Evolutionary conservation across 2,329 filamentous ascomycete species (phyloP).

Genomic region (Emmonsiellopsis sp.): DNA sequence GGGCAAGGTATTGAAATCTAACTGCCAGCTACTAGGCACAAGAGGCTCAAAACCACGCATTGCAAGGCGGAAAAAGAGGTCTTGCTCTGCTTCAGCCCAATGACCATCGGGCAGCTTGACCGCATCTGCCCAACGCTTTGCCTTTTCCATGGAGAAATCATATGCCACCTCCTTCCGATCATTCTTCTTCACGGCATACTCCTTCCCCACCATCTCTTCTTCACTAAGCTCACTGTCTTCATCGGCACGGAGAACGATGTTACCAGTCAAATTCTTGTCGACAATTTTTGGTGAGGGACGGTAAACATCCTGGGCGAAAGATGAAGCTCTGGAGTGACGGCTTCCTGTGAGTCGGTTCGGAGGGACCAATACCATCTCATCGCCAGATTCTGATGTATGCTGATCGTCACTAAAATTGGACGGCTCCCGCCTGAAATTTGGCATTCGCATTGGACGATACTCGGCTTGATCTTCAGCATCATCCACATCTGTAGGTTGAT

Average conservation of each 20-base stretch:
- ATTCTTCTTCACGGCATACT: conserved; percentile 7
- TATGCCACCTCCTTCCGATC: conserved; percentile 19
- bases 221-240: conserved; percentile 11
- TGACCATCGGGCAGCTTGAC: conserved; percentile 32
- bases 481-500: neutral
- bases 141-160: conserved; percentile 22
- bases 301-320: neutral
- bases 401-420: neutral
- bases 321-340: neutral
- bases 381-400: neutral
- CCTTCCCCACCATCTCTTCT: conserved; percentile 11
- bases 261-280: conserved; percentile 5
- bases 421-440: neutral
- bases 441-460: neutral
- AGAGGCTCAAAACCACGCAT: conserved; percentile 49
- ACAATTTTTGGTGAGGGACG: conserved; percentile 7
- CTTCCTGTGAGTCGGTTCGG: neutral
- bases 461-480: neutral
- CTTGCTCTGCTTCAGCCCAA: conserved; percentile 44
- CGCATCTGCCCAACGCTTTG: conserved; percentile 25
- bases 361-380: neutral
- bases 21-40: conserved; percentile 41
- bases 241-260: conserved; percentile 8
- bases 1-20: conserved; percentile 47
- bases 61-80: conserved; percentile 43